Evolutionary conservation across 805 yeast genomes (phyloP).

Genomic region (Yamadazyma ubonensis): DNA sequence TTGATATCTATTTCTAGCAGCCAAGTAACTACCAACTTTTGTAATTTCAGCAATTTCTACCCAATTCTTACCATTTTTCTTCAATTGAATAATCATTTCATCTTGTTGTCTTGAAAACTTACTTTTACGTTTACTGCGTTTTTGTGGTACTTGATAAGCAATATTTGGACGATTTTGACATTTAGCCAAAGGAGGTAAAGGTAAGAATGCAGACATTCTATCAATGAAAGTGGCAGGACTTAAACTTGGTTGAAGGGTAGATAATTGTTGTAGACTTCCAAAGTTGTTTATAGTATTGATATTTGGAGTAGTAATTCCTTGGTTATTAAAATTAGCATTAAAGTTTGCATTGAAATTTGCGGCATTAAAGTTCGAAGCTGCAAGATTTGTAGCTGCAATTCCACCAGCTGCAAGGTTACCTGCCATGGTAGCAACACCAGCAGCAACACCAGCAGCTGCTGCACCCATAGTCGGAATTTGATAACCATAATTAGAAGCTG

Average conservation of each 20-base stretch:
- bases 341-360: background rate
- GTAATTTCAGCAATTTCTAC: constrained; percentile 68
- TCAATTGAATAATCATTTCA: constrained; percentile 57
- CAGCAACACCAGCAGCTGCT: background rate
- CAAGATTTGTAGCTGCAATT: background rate
- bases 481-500: constrained; percentile 3
- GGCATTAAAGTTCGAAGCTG: background rate
- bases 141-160: constrained; percentile 40
- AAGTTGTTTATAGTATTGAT: background rate
- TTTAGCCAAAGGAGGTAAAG: constrained; percentile 49
- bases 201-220: constrained; percentile 24
- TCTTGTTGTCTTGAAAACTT: constrained; percentile 72
- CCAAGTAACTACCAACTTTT: constrained; percentile 62
- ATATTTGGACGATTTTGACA: constrained; percentile 45
- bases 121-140: constrained; percentile 59
- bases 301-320: constrained; percentile 1
- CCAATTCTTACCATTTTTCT: constrained; percentile 67
- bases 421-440: background rate
- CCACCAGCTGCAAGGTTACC: background rate
- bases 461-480: background rate
- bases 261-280: background rate
- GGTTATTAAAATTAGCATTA: background rate
- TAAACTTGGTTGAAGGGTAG: constrained; percentile 2
- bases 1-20: constrained; percentile 77
- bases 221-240: constrained; percentile 7